Conservation (phyloP, 768 basidiomycete genomes). For the Suillus bovinus region DNA sequence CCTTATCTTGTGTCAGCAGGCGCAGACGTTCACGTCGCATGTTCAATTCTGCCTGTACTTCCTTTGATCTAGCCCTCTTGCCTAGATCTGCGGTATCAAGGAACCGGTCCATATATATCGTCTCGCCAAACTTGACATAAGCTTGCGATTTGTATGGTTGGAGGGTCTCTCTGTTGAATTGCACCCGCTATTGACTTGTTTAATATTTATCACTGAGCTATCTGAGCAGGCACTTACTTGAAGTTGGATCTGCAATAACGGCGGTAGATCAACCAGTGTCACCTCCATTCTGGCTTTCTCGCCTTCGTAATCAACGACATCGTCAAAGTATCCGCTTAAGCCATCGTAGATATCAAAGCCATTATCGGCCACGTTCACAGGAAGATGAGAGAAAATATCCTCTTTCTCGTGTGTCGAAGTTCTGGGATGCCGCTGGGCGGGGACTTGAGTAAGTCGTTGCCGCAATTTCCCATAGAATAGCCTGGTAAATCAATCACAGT, state of each 20-base stretch:
- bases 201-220: constrained; percentile 4
- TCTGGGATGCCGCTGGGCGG: constrained; percentile 41
- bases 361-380: constrained; percentile 89
- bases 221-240: constrained; percentile 57
- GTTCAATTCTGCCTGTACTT: constrained; percentile 66
- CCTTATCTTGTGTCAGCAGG: constrained; percentile 71
- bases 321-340: constrained; percentile 87
- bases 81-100: constrained; percentile 69
- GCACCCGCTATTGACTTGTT: constrained; percentile 63
- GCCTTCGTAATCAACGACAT: constrained; percentile 84
- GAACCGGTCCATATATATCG: constrained; percentile 90
- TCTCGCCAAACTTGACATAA: constrained; percentile 88
- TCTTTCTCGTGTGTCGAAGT: constrained; percentile 79
- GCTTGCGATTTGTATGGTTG: constrained; percentile 96
- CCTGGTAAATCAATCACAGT: constrained; percentile 35
- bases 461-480: constrained; percentile 89
- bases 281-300: constrained; percentile 88
- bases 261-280: constrained; percentile 81
- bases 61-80: constrained; percentile 72
- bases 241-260: constrained; percentile 91
- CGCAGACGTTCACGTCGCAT: constrained; percentile 67
- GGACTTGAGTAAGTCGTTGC: constrained; percentile 47
- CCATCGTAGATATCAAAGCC: constrained; percentile 94
- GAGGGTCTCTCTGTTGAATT: constrained; percentile 90
- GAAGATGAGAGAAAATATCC: constrained; percentile 90